Percentiles rank a stretch among this genome's conserved stretches.
Conservation (phyloP, 345 rosid species). For the Gossypium rotundifolium region DNA sequence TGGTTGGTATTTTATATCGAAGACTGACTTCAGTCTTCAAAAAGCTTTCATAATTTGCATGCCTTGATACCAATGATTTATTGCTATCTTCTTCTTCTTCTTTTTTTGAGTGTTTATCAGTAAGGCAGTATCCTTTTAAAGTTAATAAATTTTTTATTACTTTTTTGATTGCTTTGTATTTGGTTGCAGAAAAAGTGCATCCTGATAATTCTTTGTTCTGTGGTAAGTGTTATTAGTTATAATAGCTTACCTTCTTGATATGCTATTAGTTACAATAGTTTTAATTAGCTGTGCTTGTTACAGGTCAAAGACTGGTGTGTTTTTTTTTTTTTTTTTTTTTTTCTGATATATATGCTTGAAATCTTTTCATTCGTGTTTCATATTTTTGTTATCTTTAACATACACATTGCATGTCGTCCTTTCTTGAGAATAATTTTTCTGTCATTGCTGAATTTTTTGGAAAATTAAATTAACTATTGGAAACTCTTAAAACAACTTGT, state of each 20-base stretch:
- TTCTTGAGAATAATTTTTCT: background rate
- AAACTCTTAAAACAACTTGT: constrained; percentile 45
- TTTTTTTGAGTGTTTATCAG: background rate
- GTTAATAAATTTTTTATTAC: background rate
- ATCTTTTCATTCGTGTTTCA: background rate
- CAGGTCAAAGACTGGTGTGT: background rate
- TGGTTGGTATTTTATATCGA: background rate
- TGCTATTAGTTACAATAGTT: background rate
- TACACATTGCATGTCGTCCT: background rate
- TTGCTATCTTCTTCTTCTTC: background rate
- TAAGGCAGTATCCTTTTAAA: background rate
- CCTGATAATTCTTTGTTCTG: background rate
- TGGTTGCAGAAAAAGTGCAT: background rate
- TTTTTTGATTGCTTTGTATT: background rate
- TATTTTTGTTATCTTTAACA: background rate
- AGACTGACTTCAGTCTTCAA: background rate
- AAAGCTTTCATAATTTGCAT: background rate
- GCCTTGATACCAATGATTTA: background rate
- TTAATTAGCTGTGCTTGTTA: background rate
- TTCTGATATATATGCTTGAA: background rate
- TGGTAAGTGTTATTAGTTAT: background rate
- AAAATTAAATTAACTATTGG: constrained; percentile 3
- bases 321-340: background rate
- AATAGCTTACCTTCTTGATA: background rate
- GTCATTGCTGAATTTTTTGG: background rate